phyloP scores from a whole-genome alignment of 129 eudicot genomes.

The Deinandra increscens region DNA sequence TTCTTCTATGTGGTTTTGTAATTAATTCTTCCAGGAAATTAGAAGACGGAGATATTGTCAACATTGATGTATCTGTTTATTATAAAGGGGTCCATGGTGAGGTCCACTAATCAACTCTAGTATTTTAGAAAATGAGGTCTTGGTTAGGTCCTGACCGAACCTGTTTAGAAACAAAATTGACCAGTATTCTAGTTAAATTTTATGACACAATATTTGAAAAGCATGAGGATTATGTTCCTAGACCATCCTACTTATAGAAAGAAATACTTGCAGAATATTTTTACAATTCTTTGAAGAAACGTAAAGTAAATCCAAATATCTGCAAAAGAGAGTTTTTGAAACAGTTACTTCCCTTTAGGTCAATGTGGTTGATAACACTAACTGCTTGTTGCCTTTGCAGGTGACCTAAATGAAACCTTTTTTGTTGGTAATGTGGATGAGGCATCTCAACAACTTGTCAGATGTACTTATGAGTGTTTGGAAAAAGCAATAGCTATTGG shows the following conservation, averaged over 20 bases:
- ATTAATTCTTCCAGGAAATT: constrained; percentile 57
- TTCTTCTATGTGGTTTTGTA: not conserved
- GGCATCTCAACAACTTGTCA: constrained; percentile 67
- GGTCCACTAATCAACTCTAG: constrained; percentile 9
- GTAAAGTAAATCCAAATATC: not conserved
- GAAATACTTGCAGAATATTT: not conserved
- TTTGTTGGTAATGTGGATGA: constrained; percentile 96
- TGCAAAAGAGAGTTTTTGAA: not conserved
- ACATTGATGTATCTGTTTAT: constrained; percentile 79
- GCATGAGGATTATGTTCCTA: not conserved
- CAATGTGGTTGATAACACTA: not conserved
- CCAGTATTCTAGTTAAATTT: not conserved
- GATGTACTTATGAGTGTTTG: constrained; percentile 88
- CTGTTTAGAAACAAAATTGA: not conserved
- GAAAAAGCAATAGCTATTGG: constrained; percentile 92
- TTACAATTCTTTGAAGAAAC: not conserved
- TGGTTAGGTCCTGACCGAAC: constrained; percentile 8
- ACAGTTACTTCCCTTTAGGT: not conserved
- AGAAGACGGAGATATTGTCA: constrained; percentile 97
- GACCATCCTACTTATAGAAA: not conserved
- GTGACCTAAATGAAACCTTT: constrained; percentile 89
- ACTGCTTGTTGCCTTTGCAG: constrained; percentile 38
- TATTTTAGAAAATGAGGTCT: not conserved
- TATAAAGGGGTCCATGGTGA: constrained; percentile 95
- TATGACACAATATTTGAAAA: not conserved